These are phyloP conservation scores for Plasmodium malariae DNA, from an alignment of 169 alveolate species.

Conservation along the genomic window DNA sequence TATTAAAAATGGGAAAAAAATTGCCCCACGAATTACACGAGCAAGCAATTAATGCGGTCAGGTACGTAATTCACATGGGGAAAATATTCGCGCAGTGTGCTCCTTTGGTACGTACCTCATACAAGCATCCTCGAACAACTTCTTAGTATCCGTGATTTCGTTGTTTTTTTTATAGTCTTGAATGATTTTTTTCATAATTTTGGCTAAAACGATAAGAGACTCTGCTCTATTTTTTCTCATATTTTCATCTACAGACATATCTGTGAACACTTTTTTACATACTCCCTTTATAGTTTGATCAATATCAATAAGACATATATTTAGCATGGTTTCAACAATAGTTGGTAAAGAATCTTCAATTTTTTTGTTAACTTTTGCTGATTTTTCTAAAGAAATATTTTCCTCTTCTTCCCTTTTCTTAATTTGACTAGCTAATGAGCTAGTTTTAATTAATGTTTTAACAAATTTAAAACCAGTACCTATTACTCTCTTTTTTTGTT, in stretches of 20 bases:
- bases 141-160: constrained; percentile 68
- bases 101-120: constrained; percentile 29
- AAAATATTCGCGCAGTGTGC: no score
- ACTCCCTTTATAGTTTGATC: constrained; percentile 90
- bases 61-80: no score
- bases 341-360: constrained; percentile 90
- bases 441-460: constrained; percentile 86
- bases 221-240: constrained; percentile 90
- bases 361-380: constrained; percentile 83
- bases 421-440: constrained; percentile 85
- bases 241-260: constrained; percentile 90
- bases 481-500: constrained; percentile 86
- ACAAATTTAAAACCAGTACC: constrained; percentile 87
- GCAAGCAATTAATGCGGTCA: no score
- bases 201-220: constrained; percentile 89
- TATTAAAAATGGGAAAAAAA: no score
- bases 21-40: no score
- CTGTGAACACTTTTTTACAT: constrained; percentile 89
- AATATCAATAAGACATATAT: constrained; percentile 90
- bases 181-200: constrained; percentile 84
- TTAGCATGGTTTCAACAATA: constrained; percentile 90
- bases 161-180: constrained; percentile 51
- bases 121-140: constrained; percentile 66
- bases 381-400: constrained; percentile 75
- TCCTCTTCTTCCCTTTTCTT: constrained; percentile 78